Conservation (phyloP, 2,329 filamentous ascomycete genomes). For the Periglandula ipomoeae region DNA sequence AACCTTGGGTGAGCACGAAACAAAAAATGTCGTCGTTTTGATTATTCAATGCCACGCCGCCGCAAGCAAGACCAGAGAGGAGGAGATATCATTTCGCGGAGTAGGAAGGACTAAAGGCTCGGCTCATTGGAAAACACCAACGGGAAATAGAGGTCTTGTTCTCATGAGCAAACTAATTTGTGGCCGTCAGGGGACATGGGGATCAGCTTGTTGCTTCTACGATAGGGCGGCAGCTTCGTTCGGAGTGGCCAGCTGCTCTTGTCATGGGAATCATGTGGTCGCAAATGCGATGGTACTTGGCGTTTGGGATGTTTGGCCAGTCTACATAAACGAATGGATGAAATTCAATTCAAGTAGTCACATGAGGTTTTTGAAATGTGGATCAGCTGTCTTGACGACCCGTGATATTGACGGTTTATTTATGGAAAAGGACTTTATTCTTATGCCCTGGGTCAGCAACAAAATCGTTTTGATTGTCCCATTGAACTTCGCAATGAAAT, state of each 20-base stretch:
- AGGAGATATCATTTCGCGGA: not conserved
- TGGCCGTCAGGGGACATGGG: not conserved
- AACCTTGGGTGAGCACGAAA: not conserved
- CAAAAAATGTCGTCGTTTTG: not conserved
- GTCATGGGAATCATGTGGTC: conserved; percentile 1
- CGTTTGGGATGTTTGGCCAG: conserved; percentile 26
- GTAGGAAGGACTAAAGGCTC: too few relatives aligned
- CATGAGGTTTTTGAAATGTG: too few relatives aligned
- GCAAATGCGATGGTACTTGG: conserved; percentile 20
- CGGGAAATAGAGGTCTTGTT: not conserved
- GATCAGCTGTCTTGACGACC: not conserved
- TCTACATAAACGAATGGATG: not conserved
- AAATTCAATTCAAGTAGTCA: not conserved
- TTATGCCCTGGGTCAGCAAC: too few relatives aligned
- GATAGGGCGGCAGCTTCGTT: conserved; percentile 3
- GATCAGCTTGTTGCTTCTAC: not conserved
- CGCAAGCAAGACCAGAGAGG: not conserved
- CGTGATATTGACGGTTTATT: not conserved
- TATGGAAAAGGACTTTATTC: not conserved
- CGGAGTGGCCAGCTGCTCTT: conserved; percentile 8
- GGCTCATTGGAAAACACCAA: not conserved
- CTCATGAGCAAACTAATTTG: not conserved
- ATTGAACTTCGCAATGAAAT: too few relatives aligned
- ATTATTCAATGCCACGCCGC: not conserved
- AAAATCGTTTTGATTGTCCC: too few relatives aligned